These are phyloP conservation scores for Pisolithus microcarpus DNA, from an alignment of 768 basidiomycete species.

Conservation along the genomic window DNA sequence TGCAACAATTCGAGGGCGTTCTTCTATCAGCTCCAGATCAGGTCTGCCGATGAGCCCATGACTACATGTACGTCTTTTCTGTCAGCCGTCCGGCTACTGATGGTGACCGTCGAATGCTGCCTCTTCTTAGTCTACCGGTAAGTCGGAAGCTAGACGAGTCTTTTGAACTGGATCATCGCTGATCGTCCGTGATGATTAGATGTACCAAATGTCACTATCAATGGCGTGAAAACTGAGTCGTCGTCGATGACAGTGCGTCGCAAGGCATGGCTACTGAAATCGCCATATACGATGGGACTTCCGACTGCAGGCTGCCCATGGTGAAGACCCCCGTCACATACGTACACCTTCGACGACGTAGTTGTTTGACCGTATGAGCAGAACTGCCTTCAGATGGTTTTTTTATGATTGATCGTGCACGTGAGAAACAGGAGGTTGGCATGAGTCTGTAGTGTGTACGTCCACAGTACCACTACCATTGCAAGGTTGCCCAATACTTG, in stretches of 20 bases:
- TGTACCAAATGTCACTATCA: conserved; percentile 58
- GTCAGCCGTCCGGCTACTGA: too few relatives aligned
- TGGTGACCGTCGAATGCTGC: background rate
- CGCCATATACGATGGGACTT: too few relatives aligned
- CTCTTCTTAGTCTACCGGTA: conserved; percentile 53
- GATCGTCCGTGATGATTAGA: conserved; percentile 24
- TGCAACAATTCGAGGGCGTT: conserved; percentile 85
- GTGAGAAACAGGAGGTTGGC: conserved; percentile 19
- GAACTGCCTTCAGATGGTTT: too few relatives aligned
- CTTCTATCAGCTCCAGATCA: conserved; percentile 93
- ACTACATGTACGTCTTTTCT: conserved; percentile 34
- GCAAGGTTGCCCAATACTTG: too few relatives aligned
- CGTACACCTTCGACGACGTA: too few relatives aligned
- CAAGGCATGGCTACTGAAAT: too few relatives aligned
- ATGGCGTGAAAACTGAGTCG: conserved; percentile 58
- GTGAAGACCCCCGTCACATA: too few relatives aligned
- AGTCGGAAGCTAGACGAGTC: conserved; percentile 3
- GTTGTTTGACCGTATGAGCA: too few relatives aligned
- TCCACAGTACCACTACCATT: too few relatives aligned
- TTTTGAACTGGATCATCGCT: background rate
- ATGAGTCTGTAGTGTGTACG: conserved; percentile 6
- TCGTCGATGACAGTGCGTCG: background rate
- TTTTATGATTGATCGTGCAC: background rate
- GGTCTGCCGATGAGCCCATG: conserved; percentile 91
- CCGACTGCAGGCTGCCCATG: too few relatives aligned